Evolutionary conservation across 108 stramenopile genomes (phyloP).

Genomic region (Pseudonitzschia multistriata): DNA sequence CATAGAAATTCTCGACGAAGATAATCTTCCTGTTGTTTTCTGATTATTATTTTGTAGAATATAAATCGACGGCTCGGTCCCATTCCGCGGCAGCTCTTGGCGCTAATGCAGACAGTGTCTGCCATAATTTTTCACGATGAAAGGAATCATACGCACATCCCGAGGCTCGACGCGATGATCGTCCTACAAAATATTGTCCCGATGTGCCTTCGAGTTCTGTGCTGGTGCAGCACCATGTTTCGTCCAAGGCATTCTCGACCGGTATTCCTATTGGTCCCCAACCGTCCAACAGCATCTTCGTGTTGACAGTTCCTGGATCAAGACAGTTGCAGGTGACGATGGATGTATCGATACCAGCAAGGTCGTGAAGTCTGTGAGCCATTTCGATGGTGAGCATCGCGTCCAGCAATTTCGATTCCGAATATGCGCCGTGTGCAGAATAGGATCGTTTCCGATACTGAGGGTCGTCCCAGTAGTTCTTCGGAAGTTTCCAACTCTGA

Average conservation of each 20-base stretch:
- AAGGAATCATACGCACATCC: conserved; percentile 27
- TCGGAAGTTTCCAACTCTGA: conserved; percentile 37
- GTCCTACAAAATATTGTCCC: conserved; percentile 33
- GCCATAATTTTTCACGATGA: conserved; percentile 36
- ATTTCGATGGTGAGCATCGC: conserved; percentile 67
- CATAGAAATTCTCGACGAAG: background rate
- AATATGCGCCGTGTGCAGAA: conserved; percentile 80
- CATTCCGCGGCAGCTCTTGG: conserved; percentile 30
- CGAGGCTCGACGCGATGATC: conserved; percentile 22
- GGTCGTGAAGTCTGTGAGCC: conserved; percentile 38
- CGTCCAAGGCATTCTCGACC: conserved; percentile 28
- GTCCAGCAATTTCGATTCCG: conserved; percentile 75
- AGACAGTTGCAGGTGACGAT: conserved; percentile 47
- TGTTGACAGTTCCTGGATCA: conserved; percentile 95
- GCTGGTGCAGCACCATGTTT: conserved; percentile 33
- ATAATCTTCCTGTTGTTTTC: background rate
- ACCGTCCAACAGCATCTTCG: conserved; percentile 89
- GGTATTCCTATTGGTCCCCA: conserved; percentile 90
- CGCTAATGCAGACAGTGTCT: conserved; percentile 29
- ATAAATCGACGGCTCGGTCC: conserved; percentile 12
- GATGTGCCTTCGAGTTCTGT: conserved; percentile 26
- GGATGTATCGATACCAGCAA: conserved; percentile 16
- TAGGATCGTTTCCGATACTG: conserved; percentile 47
- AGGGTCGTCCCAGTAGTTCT: conserved; percentile 42
- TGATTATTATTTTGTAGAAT: conserved; percentile 3